Base-by-base conservation (phyloP, 2,329 filamentous ascomycete species). In the Sclerotinia spermophila region DNA sequence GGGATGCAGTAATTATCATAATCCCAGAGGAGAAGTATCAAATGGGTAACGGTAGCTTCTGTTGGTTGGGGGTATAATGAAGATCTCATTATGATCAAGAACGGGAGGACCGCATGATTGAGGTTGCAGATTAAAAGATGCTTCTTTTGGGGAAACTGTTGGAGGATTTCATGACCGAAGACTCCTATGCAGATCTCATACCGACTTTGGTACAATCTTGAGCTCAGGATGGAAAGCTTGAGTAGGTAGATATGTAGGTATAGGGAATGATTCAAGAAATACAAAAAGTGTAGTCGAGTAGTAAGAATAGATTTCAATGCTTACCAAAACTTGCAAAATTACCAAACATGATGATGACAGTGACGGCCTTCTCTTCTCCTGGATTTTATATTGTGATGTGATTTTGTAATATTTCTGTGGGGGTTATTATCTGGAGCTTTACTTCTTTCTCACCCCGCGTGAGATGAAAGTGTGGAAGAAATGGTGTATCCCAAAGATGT, bases 261-360 rank as follows among this genome's bases (percentile, higher is more conserved):
- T 7, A 24, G 40, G 33, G 33, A 62, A 33, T 33, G 13, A 61
- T 51, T 33, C 11, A 19, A 8, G 27, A 58, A n/a, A 42, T 45
- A 21, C 21, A 27, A 33, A 68, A 10, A 30, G 17, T 3, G 48
- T 27, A 27, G 15, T 24, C 55, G 13, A 60, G 30, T 24, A 51
- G 27, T 13, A 51, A 11, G 8, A 24, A 30, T 30, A 40, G n/a
- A 8, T 30, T n/a, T 62, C 38, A 42, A 33, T 67, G 68, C 71
- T 72, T 67, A 72, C 71, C 71, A 55, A 72, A 42, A 40, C 51
- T 56, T 55, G 67, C 61, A 17, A 70, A 60, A 27, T 61, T 65
- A 42, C 59, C 61, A 53, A 70, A 70, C 69, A 70, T 70, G 44
- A 56, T 70, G 71, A 53, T 70, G 66, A 27, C 13, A 6, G 48